Evolutionary conservation across 306 rosid species (phyloP).

Genomic region (Urtica urens): DNA sequence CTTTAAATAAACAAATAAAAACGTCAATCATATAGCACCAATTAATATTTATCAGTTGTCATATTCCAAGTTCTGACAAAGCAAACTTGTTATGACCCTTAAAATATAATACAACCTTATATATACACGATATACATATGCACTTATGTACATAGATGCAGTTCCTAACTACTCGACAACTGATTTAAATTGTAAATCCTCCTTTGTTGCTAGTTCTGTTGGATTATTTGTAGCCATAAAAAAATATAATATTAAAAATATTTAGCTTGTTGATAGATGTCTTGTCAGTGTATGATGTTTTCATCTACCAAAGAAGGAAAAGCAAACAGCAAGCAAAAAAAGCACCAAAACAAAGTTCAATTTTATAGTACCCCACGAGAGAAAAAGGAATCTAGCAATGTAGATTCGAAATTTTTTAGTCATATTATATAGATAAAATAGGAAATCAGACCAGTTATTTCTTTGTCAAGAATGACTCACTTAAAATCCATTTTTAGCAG

Average conservation of each 20-base stretch:
- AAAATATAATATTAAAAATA: no score
- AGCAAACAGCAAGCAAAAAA: no score
- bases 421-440: not conserved
- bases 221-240: no score
- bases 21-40: not conserved
- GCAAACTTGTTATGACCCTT: not conserved
- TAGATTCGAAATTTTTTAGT: not conserved
- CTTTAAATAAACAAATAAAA: not conserved
- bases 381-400: constrained; percentile 3
- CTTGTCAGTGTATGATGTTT: no score
- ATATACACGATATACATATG: not conserved
- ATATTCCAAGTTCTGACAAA: not conserved
- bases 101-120: not conserved
- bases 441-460: not conserved
- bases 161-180: not conserved
- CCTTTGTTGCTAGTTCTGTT: not conserved
- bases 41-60: not conserved
- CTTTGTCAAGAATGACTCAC: not conserved
- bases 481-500: not conserved
- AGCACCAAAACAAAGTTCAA: no score
- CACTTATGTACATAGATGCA: not conserved
- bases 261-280: not conserved
- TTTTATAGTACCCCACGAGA: not conserved
- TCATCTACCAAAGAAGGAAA: not conserved
- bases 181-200: not conserved